A percentile compares a stretch with the other conserved stretches of the same genome.
Evolutionary conservation across 2,329 filamentous ascomycete species (phyloP).

Genomic region (Colletotrichum trifolii): DNA sequence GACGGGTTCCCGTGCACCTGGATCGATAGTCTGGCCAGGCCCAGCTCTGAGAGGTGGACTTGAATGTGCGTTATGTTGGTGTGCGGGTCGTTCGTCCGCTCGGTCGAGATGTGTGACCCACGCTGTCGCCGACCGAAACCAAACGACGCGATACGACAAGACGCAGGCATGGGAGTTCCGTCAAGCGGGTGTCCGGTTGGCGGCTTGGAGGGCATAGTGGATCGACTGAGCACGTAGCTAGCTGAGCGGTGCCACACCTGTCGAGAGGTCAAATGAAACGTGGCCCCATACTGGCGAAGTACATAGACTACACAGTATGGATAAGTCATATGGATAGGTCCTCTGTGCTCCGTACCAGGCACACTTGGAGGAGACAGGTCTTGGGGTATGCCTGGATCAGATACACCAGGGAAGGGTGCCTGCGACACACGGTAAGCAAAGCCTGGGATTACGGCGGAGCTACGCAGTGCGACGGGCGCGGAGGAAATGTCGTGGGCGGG

Average conservation of each 20-base stretch:
- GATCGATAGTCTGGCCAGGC: constrained; percentile 36
- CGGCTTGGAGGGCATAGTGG: not conserved
- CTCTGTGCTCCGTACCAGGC: too few relatives aligned
- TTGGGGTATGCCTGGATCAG: too few relatives aligned
- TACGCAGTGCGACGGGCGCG: constrained; percentile 6
- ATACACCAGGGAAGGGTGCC: too few relatives aligned
- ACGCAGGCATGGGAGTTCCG: constrained; percentile 21
- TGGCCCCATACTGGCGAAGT: constrained; percentile 32
- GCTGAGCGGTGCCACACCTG: not conserved
- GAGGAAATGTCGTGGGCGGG: constrained; percentile 35
- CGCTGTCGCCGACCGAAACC: constrained; percentile 34
- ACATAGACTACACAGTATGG: constrained; percentile 26
- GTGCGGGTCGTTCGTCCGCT: constrained; percentile 30
- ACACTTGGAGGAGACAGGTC: too few relatives aligned
- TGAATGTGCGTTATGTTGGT: constrained; percentile 12
- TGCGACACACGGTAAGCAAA: too few relatives aligned
- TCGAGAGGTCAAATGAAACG: constrained; percentile 21
- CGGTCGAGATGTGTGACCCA: constrained; percentile 28
- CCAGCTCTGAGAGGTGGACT: constrained; percentile 24
- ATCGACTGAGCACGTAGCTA: too few relatives aligned
- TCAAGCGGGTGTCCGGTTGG: constrained; percentile 30
- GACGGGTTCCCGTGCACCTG: constrained; percentile 24
- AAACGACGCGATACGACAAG: constrained; percentile 34
- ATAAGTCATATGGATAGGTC: constrained; percentile 13
- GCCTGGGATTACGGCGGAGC: constrained; percentile 33